A percentile compares a stretch with the other conserved stretches of the same genome.
These are phyloP conservation scores for Cerioporus squamosus DNA, from an alignment of 1,284 basidiomycete genomes.

Conservation along the genomic window DNA sequence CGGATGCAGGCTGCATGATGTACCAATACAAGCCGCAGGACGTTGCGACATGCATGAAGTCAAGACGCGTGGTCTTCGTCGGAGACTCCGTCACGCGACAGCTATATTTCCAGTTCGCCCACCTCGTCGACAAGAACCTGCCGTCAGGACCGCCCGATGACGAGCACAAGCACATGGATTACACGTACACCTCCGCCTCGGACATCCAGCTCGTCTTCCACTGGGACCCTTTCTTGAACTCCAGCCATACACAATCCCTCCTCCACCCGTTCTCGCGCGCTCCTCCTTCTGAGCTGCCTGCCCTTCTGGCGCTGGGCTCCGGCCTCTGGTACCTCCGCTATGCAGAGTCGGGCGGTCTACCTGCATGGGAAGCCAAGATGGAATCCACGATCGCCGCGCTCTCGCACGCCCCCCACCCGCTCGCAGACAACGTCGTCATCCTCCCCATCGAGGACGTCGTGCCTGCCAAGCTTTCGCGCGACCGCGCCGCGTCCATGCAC, in stretches of 20 bases:
- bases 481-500: conserved; percentile 70
- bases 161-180: conserved; percentile 72
- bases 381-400: conserved; percentile 64
- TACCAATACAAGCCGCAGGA: conserved; percentile 63
- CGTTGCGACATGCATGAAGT: conserved; percentile 54
- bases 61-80: conserved; percentile 69
- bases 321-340: conserved; percentile 90
- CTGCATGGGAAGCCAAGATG: conserved; percentile 77
- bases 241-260: conserved; percentile 51
- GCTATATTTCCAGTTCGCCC: conserved; percentile 77
- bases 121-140: conserved; percentile 58
- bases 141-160: conserved; percentile 59
- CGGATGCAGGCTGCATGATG: conserved; percentile 73
- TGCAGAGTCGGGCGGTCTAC: conserved; percentile 70
- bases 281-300: conserved; percentile 40
- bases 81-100: conserved; percentile 87
- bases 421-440: conserved; percentile 75
- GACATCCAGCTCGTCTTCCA: conserved; percentile 66
- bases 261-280: conserved; percentile 29
- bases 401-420: conserved; percentile 37
- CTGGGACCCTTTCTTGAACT: conserved; percentile 86
- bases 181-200: conserved; percentile 48
- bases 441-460: conserved; percentile 77
- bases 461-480: conserved; percentile 60
- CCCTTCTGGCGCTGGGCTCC: conserved; percentile 80